Conservation (phyloP, 2,329 filamentous ascomycete species). For the Alternaria infectoria region DNA sequence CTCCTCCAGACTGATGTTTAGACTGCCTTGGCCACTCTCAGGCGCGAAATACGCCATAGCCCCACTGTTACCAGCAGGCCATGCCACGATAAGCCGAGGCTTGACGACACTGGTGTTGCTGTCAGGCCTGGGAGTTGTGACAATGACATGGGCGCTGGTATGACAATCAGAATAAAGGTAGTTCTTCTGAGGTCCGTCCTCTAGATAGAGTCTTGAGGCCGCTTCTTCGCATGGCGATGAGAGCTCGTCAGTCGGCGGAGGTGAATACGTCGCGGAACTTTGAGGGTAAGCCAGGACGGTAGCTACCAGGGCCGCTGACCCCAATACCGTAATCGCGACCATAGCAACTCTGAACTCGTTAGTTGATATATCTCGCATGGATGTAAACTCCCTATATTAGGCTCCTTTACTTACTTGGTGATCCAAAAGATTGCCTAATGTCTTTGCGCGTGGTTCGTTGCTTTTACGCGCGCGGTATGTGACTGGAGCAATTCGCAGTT, state of each 20-base stretch:
- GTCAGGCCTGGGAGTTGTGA: constrained; percentile 63
- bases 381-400: neutral
- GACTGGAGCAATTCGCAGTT: neutral
- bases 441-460: neutral
- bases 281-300: neutral
- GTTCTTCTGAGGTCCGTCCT: constrained; percentile 66
- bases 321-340: neutral
- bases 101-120: constrained; percentile 63
- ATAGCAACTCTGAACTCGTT: neutral
- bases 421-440: neutral
- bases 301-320: neutral
- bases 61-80: constrained; percentile 71
- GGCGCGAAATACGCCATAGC: constrained; percentile 64
- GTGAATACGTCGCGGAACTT: neutral
- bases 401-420: neutral
- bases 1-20: constrained; percentile 62
- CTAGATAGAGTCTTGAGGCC: constrained; percentile 51
- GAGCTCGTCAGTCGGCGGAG: neutral
- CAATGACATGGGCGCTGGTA: constrained; percentile 63
- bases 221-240: constrained; percentile 12
- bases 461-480: neutral
- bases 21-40: constrained; percentile 59
- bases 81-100: constrained; percentile 65
- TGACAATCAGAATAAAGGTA: constrained; percentile 72
- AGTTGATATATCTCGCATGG: neutral